These are phyloP conservation scores for Neofusicoccum kwambonambiense DNA, from an alignment of 2,329 filamentous ascomycete species.

Conservation along the genomic window DNA sequence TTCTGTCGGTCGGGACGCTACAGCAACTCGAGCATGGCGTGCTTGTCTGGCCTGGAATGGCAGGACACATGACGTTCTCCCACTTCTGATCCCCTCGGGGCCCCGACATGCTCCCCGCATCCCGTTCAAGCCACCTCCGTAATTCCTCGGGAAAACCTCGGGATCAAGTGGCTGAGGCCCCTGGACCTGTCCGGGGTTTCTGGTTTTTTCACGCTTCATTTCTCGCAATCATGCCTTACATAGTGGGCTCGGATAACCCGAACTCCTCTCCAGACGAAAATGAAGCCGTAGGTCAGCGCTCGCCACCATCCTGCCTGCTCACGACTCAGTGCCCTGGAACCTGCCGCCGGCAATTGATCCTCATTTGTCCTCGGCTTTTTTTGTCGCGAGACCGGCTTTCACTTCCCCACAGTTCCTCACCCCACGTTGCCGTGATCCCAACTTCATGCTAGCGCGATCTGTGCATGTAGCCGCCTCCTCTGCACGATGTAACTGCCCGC, in stretches of 20 bases:
- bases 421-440: background rate
- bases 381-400: background rate
- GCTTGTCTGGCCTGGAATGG: background rate
- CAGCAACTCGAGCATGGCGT: background rate
- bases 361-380: background rate
- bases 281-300: background rate
- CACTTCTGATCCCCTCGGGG: background rate
- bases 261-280: no score
- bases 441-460: background rate
- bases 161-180: background rate
- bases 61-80: background rate
- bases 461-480: background rate
- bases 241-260: no score
- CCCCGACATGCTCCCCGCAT: background rate
- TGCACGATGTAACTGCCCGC: conserved; percentile 1
- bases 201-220: no score
- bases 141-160: background rate
- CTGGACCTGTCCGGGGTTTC: no score
- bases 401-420: background rate
- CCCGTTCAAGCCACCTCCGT: background rate
- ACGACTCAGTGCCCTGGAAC: background rate
- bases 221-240: background rate
- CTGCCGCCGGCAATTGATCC: background rate
- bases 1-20: no score
- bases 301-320: background rate